Percentiles rank a stretch among this genome's conserved stretches.
Evolutionary conservation across 352 stramenopile species (phyloP).

Genomic region (Peronospora tabacina): DNA sequence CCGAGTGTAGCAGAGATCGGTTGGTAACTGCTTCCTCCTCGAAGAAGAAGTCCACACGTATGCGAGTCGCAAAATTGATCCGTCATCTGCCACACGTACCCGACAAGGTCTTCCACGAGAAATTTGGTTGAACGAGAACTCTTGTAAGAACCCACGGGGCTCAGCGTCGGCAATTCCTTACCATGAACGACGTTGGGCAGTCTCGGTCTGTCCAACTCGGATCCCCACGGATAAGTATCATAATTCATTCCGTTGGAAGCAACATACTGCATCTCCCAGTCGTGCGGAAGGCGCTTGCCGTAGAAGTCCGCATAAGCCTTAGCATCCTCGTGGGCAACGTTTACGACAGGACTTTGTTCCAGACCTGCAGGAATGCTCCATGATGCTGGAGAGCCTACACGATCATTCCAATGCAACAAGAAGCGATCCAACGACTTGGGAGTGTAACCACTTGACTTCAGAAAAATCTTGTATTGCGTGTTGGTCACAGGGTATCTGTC

Average conservation of each 20-base stretch:
- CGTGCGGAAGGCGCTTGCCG: constrained; percentile 63
- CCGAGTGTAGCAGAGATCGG: constrained; percentile 55
- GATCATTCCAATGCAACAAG: constrained; percentile 63
- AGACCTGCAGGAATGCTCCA: constrained; percentile 46
- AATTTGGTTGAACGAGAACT: constrained; percentile 37
- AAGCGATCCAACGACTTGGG: constrained; percentile 55
- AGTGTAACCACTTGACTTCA: constrained; percentile 44
- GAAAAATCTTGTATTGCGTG: constrained; percentile 50
- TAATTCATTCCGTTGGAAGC: constrained; percentile 62
- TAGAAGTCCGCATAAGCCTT: constrained; percentile 60
- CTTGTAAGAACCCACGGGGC: constrained; percentile 45
- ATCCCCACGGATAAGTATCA: constrained; percentile 52
- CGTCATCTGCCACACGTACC: constrained; percentile 84
- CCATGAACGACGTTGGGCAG: constrained; percentile 21
- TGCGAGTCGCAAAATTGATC: constrained; percentile 75
- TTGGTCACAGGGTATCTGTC: constrained; percentile 78
- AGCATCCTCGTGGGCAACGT: constrained; percentile 68
- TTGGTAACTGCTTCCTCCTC: constrained; percentile 66
- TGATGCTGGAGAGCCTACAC: constrained; percentile 15
- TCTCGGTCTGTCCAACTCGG: constrained; percentile 26
- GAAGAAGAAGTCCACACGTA: constrained; percentile 71
- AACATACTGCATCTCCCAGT: constrained; percentile 86
- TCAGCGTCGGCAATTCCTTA: constrained; percentile 36
- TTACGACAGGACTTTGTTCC: constrained; percentile 61
- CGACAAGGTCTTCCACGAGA: constrained; percentile 67